A percentile compares a stretch with the other conserved stretches of the same genome.
Evolutionary conservation across 1,139 yeast genomes (phyloP).

Genomic region (Petasospora fabianii): DNA sequence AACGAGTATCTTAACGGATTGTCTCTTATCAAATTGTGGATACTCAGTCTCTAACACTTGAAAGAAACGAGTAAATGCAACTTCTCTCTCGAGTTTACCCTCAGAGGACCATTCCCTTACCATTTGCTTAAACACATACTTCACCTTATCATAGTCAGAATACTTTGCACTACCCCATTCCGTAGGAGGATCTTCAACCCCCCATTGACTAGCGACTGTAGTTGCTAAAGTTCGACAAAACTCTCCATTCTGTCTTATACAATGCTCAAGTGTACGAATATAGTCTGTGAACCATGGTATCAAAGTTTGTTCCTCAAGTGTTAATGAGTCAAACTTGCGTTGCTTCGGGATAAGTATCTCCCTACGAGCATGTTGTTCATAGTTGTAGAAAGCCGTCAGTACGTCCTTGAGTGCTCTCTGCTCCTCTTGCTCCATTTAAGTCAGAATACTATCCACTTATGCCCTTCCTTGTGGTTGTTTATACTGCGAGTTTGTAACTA

Average conservation of each 20-base stretch:
- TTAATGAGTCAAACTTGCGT: slow-evolving; percentile 35
- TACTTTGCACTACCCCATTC: slow-evolving; percentile 44
- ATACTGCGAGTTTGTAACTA: too few relatives aligned
- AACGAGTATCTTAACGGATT: slow-evolving; percentile 47
- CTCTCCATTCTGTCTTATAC: slow-evolving; percentile 46
- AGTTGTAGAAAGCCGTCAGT: slow-evolving; percentile 13
- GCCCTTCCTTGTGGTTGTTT: too few relatives aligned
- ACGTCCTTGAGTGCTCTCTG: slow-evolving; percentile 9
- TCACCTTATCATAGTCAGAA: slow-evolving; percentile 57
- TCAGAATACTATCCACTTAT: too few relatives aligned
- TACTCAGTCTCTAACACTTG: slow-evolving; percentile 39
- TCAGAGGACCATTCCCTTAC: slow-evolving; percentile 75
- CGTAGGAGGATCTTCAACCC: slow-evolving; percentile 38
- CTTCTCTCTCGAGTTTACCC: slow-evolving; percentile 51
- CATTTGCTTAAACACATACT: slow-evolving; percentile 59
- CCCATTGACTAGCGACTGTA: slow-evolving; percentile 52
- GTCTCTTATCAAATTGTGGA: slow-evolving; percentile 41
- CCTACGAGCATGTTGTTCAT: slow-evolving; percentile 13
- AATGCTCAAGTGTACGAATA: slow-evolving; percentile 40
- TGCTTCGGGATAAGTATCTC: slow-evolving; percentile 31
- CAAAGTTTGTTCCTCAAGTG: slow-evolving; percentile 39
- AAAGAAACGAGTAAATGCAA: slow-evolving; percentile 45
- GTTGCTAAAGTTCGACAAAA: slow-evolving; percentile 47
- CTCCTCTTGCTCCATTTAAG: slow-evolving; percentile 12
- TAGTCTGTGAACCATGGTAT: slow-evolving; percentile 53